Evolutionary conservation across 306 rosid genomes (phyloP).

Genomic region (Ormosia emarginata): DNA sequence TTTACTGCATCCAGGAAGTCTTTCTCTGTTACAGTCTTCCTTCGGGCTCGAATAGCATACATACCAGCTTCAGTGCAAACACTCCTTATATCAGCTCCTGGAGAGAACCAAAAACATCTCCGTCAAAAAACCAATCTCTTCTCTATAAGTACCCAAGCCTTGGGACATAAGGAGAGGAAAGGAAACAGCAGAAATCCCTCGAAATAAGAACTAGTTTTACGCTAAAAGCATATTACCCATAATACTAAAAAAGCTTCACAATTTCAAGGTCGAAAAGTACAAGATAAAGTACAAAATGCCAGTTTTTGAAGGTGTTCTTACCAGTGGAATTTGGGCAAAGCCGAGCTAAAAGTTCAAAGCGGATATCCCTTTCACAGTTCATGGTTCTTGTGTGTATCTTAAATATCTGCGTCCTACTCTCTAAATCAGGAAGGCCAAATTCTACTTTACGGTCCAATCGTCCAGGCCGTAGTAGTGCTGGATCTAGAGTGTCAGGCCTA

Average conservation of each 20-base stretch:
- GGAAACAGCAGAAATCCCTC: neutral
- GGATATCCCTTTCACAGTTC: slow-evolving; percentile 83
- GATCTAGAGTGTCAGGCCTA: slow-evolving; percentile 92
- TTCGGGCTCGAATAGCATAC: slow-evolving; percentile 86
- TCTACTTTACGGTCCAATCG: slow-evolving; percentile 87
- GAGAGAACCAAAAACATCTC: neutral
- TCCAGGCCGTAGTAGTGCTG: slow-evolving; percentile 83
- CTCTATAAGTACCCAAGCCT: neutral
- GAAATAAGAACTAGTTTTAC: neutral
- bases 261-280: neutral
- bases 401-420: slow-evolving; percentile 81
- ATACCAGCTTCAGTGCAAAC: slow-evolving; percentile 94
- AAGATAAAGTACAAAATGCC: neutral
- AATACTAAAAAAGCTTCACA: neutral
- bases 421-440: slow-evolving; percentile 92
- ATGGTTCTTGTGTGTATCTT: slow-evolving; percentile 86
- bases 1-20: slow-evolving; percentile 91
- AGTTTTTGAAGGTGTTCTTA: slow-evolving; percentile 18
- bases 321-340: slow-evolving; percentile 93
- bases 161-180: neutral
- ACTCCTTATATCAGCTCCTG: slow-evolving; percentile 91
- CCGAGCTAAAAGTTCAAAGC: slow-evolving; percentile 85
- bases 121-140: slow-evolving; percentile 14
- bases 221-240: neutral
- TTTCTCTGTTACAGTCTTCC: slow-evolving; percentile 87